Evolutionary conservation across 2,329 filamentous ascomycete genomes (phyloP), one percentile per base, ranked within the genome.

Genomic region (Colletotrichum phormii): DNA sequence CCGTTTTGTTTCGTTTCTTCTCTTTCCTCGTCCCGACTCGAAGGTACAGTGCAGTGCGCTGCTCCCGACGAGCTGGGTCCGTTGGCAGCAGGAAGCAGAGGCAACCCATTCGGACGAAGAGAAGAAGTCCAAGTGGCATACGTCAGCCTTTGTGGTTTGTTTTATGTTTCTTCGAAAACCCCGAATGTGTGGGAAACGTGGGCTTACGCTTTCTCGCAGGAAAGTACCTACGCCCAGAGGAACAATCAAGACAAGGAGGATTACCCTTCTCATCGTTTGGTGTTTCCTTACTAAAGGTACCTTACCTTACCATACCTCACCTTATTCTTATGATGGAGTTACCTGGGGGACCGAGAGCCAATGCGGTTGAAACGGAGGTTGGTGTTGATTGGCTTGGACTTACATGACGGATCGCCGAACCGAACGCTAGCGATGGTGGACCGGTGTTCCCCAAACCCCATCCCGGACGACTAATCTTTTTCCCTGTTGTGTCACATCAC

Each of bases 401-500:
- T 49, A n/a, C 31, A 69, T 22, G 35, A 35, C 54, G 33, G 29
- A 62, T 64, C 71, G 29, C 51, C 63, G 54, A 37, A n/a, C 18
- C 60, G 60, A 55, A 72, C 71, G 53, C 66, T 72, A 72, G 58
- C 64, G 62, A 46, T 67, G 64, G 53, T 49, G 42, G 42, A 8
- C 37, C 71, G 71, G 71, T 71, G 71, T 72, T 72, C 71, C 71
- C 71, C 71, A 72, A 72, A 51, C 33, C 54, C 37, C 71, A 72
- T 72, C 66, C 71, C 71, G 71, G 66, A 61, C 49, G 33, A 33
- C 35, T 18, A 61, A 18, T 46, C 42, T 9, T 18, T 46, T n/a
- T 49, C 18, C 18, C 7, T 61, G 46, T 29, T 24, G 60, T 57
- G 29, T 29, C 58, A 67, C 64, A 61, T 24, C 33, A 67, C 51